Percentiles rank a stretch among this genome's conserved stretches.
Evolutionary conservation across 2,329 filamentous ascomycete species (phyloP).

Genomic region (Neonectria neomacrospora): DNA sequence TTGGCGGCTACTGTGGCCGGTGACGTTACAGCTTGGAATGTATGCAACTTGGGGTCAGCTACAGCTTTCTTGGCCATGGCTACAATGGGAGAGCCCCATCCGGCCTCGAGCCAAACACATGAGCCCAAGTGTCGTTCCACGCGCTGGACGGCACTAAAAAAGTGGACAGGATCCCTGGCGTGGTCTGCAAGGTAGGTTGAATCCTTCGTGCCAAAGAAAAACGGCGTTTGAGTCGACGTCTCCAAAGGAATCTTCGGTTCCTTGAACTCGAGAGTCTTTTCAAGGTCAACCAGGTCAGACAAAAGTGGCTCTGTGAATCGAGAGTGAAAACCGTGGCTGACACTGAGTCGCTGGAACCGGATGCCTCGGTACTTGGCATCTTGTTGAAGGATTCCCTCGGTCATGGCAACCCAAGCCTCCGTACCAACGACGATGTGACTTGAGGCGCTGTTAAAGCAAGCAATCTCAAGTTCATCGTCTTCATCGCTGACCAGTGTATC

Average conservation of each 20-base stretch:
- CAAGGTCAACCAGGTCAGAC: conserved; percentile 12
- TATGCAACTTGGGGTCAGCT: conserved; percentile 16
- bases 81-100: conserved; percentile 26
- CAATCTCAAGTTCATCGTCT: conserved; percentile 29
- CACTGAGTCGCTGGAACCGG: conserved; percentile 23
- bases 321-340: conserved; percentile 35
- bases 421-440: conserved; percentile 31
- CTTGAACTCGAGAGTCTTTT: conserved; percentile 16
- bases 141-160: conserved; percentile 23
- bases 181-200: conserved; percentile 25
- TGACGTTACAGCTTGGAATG: conserved; percentile 25
- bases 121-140: conserved; percentile 20
- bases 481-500: conserved; percentile 1
- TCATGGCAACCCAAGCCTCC: conserved; percentile 6
- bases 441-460: conserved; percentile 30
- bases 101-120: conserved; percentile 34
- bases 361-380: conserved; percentile 23
- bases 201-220: conserved; percentile 7
- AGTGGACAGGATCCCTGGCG: conserved; percentile 31
- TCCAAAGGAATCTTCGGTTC: conserved; percentile 28
- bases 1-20: conserved; percentile 7
- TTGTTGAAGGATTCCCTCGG: conserved; percentile 17
- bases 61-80: conserved; percentile 32
- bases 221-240: conserved; percentile 12
- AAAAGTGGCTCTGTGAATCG: conserved; percentile 28